Evolutionary conservation across 1,139 yeast genomes (phyloP).

Genomic region (Kodamaea arcana): DNA sequence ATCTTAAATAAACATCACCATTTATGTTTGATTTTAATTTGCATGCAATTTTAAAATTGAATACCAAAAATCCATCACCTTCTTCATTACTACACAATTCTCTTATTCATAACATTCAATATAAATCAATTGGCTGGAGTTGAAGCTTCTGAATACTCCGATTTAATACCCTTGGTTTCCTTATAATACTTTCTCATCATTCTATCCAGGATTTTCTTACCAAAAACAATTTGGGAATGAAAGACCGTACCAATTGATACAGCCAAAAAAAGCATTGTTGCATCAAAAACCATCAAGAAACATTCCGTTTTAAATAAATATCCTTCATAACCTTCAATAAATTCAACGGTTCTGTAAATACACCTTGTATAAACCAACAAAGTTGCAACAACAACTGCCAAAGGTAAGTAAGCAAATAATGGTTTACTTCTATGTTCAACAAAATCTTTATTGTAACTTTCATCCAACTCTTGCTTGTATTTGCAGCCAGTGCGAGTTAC

Average conservation of each 20-base stretch:
- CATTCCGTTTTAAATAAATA: constrained; percentile 30
- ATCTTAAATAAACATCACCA: too few relatives aligned
- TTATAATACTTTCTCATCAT: background rate
- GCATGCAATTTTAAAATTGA: too few relatives aligned
- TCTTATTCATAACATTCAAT: too few relatives aligned
- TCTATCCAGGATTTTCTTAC: constrained; percentile 9
- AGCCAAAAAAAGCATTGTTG: constrained; percentile 19
- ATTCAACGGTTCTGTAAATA: constrained; percentile 29
- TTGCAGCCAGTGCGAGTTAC: constrained; percentile 19
- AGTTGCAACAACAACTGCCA: constrained; percentile 18
- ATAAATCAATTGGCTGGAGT: too few relatives aligned
- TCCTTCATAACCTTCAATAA: constrained; percentile 34
- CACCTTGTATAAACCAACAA: constrained; percentile 27
- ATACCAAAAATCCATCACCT: too few relatives aligned
- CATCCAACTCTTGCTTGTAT: constrained; percentile 16
- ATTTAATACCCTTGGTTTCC: too few relatives aligned
- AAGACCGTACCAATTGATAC: constrained; percentile 17
- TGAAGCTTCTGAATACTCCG: too few relatives aligned
- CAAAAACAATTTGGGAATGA: constrained; percentile 25
- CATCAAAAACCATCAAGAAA: constrained; percentile 27
- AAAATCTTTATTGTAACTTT: constrained; percentile 17
- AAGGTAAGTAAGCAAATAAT: constrained; percentile 22
- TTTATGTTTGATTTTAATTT: too few relatives aligned
- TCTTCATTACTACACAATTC: too few relatives aligned
- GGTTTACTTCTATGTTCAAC: constrained; percentile 11